Conservation (phyloP, 139 green algal species). For the Eudorina sp. region DNA sequence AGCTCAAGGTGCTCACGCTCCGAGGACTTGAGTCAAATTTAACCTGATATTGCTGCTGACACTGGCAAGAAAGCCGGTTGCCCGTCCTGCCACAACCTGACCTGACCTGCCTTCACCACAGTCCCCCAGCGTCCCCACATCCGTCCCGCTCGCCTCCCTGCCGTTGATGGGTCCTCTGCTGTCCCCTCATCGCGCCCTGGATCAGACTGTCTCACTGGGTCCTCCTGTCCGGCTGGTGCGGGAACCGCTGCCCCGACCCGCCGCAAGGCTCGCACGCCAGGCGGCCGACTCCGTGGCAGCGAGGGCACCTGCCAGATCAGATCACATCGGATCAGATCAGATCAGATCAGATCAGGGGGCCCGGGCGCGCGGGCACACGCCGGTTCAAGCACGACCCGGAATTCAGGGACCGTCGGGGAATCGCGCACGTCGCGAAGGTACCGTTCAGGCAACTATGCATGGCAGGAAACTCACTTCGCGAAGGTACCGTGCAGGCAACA, state of each 20-base stretch:
- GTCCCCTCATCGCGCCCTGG: not conserved
- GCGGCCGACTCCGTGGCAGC: slow-evolving; percentile 24
- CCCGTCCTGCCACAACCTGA: too few species aligned
- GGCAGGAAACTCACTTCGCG: too few species aligned
- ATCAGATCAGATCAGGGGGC: not conserved
- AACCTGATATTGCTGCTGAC: too few species aligned
- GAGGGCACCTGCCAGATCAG: slow-evolving; percentile 34
- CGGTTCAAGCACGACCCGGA: not conserved
- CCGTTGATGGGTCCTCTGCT: not conserved
- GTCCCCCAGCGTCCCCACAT: not conserved
- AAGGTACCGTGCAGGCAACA: too few species aligned
- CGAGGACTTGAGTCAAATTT: too few species aligned
- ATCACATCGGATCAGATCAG: too few species aligned
- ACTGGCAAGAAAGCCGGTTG: too few species aligned
- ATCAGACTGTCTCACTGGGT: not conserved
- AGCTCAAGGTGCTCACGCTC: too few species aligned
- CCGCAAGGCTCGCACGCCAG: slow-evolving; percentile 34
- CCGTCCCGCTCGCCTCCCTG: not conserved
- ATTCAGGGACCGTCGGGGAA: not conserved
- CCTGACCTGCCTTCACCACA: too few species aligned
- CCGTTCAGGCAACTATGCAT: not conserved
- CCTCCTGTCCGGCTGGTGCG: slow-evolving; percentile 15
- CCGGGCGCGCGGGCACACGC: not conserved
- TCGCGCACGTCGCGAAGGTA: too few species aligned
- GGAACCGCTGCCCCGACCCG: slow-evolving; percentile 20